Evolutionary conservation across 768 basidiomycete genomes (phyloP), one percentile per base, ranked within the genome.

Genomic region (Trametopsis cervina): DNA sequence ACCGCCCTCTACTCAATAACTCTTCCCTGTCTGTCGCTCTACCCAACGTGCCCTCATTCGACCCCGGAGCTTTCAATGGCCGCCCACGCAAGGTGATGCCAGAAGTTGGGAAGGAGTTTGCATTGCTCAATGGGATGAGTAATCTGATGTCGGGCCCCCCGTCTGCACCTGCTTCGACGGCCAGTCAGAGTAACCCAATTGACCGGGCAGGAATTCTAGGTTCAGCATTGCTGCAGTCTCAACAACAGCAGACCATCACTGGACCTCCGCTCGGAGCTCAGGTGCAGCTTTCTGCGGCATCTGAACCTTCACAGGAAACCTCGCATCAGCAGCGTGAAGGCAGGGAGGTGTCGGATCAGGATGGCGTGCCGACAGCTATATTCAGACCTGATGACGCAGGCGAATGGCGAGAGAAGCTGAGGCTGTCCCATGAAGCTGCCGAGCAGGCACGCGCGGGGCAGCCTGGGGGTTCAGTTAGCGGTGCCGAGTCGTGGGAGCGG

Each of bases 321-420:
- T 13, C 24, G 45, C 55, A 49, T 37, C 55, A 47, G 23, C 58
- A 55, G 61, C 51, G 49, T 69, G 52, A 39, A 44, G 70, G 69
- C 44, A 71, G 70, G 54, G 74, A 78, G 58, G 56, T 3, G 75
- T 77, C 22, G 58, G 64, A 81, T 51, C 70, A 42, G 24, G 25
- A 70, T 35, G 71, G 79, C 33, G 75, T 76, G 48, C 56, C 78
- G n/a, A 88, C 85, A 17, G 80, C 88, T 10, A 92, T 95, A 48
- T 95, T 91, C 68, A 75, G 88, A 45, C 89, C 92, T 1, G 90
- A 93, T 55, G 85, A 85, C 50, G 80, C 80, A 18, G 82, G 81
- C 17, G 87, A 89, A 55, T 97, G 93, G 92, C 83, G 78, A 63
- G 89, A 91, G 64, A 83, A 77, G 63, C 60, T 88, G 46, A 74